Conservation (phyloP, 352 stramenopile species). For the Blastocystis hominis region DNA sequence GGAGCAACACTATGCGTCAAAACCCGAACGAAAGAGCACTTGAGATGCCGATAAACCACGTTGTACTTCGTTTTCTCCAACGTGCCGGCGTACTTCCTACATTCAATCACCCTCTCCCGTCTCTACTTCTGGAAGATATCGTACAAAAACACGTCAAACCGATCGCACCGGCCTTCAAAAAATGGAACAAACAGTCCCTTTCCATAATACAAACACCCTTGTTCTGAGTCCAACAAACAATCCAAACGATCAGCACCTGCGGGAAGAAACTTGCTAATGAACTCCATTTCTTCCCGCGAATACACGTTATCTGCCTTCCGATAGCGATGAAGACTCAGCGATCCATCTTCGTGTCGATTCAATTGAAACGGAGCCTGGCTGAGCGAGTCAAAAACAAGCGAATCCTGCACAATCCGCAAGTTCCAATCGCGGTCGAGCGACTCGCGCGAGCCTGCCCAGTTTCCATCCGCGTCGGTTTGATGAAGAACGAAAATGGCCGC, state of each 20-base stretch:
- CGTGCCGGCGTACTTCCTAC: background rate
- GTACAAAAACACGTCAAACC: background rate
- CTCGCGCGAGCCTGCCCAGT: background rate
- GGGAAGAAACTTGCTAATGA: background rate
- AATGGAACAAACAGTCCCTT: background rate
- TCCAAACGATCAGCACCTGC: background rate
- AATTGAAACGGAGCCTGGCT: background rate
- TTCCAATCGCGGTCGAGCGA: background rate
- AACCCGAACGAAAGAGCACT: background rate
- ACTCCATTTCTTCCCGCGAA: background rate
- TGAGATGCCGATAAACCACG: background rate
- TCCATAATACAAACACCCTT: constrained; percentile 17
- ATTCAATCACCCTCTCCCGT: background rate
- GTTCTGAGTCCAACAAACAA: background rate
- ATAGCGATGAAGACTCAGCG: background rate
- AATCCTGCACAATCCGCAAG: background rate
- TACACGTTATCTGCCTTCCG: background rate
- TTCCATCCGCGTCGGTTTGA: background rate
- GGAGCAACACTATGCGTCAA: background rate
- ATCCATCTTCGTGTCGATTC: background rate
- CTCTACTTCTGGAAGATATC: background rate
- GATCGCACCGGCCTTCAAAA: background rate
- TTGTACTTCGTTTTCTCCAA: background rate
- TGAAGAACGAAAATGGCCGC: background rate
- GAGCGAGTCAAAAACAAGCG: background rate